Percentiles rank a stretch among this genome's conserved stretches.
Conservation (phyloP, 1,284 basidiomycete genomes). For the Ganoderma sp. region DNA sequence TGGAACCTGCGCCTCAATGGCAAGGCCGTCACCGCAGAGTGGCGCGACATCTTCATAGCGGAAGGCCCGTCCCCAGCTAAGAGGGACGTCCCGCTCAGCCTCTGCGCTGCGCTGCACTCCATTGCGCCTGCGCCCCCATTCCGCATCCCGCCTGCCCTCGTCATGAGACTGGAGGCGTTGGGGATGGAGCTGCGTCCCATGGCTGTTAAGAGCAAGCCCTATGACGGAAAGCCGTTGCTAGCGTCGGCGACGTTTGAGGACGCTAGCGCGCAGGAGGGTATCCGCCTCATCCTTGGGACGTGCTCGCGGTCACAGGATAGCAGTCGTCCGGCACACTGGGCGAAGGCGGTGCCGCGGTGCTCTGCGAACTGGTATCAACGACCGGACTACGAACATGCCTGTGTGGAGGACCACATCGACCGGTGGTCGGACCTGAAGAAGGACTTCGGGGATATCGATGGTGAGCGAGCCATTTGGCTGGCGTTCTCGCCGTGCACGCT, state of each 20-base stretch:
- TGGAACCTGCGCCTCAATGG: conserved; percentile 7
- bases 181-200: not conserved
- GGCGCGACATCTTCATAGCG: conserved; percentile 17
- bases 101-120: not conserved
- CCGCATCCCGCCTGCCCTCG: conserved; percentile 2
- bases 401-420: conserved; percentile 9
- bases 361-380: not conserved
- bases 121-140: conserved; percentile 3
- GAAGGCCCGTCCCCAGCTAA: not conserved
- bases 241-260: not conserved
- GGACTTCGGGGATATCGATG: conserved; percentile 9
- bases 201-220: not conserved
- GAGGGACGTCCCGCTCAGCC: not conserved
- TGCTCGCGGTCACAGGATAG: not conserved
- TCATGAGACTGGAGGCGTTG: not conserved
- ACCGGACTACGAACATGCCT: not conserved
- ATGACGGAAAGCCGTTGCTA: not conserved
- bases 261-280: not conserved
- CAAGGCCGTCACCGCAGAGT: conserved; percentile 8
- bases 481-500: conserved; percentile 9
- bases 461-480: conserved; percentile 3
- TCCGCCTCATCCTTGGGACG: conserved; percentile 7
- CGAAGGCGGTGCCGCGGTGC: not conserved
- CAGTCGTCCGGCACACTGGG: not conserved
- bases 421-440: conserved; percentile 1